A percentile compares a stretch with the other conserved stretches of the same genome.
Evolutionary conservation across 2,329 filamentous ascomycete species (phyloP).

Genomic region (Cryoendolithus antarcticus): DNA sequence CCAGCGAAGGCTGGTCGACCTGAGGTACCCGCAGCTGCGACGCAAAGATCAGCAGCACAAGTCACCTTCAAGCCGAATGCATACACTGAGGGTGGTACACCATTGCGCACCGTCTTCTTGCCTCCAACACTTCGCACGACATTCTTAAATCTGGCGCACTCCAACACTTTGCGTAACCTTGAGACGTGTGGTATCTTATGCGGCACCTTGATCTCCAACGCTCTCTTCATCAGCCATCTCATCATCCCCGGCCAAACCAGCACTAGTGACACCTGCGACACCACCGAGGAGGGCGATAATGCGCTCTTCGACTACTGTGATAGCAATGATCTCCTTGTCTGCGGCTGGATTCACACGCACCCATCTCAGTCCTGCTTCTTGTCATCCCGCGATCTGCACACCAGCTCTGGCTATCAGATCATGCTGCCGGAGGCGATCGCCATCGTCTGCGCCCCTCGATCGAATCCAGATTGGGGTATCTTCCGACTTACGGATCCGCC

Average conservation of each 20-base stretch:
- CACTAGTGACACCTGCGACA: slow-evolving; percentile 91
- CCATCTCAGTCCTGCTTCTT: slow-evolving; percentile 96
- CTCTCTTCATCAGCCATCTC: slow-evolving; percentile 77
- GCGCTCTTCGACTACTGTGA: slow-evolving; percentile 84
- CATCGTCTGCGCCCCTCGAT: slow-evolving; percentile 85
- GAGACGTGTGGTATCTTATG: slow-evolving; percentile 95
- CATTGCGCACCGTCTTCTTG: slow-evolving; percentile 78
- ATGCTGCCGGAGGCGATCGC: slow-evolving; percentile 96
- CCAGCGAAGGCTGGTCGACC: slow-evolving; percentile 2
- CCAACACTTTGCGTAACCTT: slow-evolving; percentile 69
- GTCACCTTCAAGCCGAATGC: slow-evolving; percentile 68
- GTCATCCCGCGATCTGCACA: slow-evolving; percentile 87
- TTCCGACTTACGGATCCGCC: slow-evolving; percentile 91
- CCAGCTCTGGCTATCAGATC: slow-evolving; percentile 84
- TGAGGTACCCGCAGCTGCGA: neutral
- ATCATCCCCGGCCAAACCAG: slow-evolving; percentile 84
- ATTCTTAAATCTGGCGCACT: slow-evolving; percentile 61
- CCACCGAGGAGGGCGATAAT: slow-evolving; percentile 58
- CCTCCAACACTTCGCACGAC: slow-evolving; percentile 59
- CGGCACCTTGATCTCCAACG: slow-evolving; percentile 82
- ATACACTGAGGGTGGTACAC: slow-evolving; percentile 78
- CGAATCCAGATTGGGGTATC: slow-evolving; percentile 67
- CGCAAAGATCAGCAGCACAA: slow-evolving; percentile 1
- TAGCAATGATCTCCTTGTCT: slow-evolving; percentile 65
- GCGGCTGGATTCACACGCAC: slow-evolving; percentile 98